phyloP scores from a whole-genome alignment of 805 yeast species.

The Candida easanensis region DNA sequence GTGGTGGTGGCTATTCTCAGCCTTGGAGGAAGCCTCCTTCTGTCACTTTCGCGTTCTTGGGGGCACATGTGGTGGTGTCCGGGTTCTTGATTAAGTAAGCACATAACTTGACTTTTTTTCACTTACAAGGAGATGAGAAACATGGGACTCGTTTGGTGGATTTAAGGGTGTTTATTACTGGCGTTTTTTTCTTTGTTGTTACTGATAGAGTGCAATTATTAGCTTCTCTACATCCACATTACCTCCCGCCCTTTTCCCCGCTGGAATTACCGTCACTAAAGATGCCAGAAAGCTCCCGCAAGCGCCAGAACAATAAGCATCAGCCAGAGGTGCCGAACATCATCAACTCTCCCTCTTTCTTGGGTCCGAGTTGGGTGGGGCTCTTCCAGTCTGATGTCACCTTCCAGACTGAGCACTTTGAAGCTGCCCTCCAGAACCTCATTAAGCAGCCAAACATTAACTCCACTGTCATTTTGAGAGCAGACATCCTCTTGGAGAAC shows the following conservation, averaged over 20 bases:
- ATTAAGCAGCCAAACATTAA: conserved; percentile 85
- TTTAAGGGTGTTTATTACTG: too few species aligned
- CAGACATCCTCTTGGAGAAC: conserved; percentile 67
- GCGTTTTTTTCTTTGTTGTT: too few species aligned
- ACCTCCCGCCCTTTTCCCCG: not conserved
- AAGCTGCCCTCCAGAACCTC: conserved; percentile 73
- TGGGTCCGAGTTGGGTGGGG: conserved; percentile 66
- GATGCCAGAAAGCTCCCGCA: conserved; percentile 16
- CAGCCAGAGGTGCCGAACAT: conserved; percentile 37
- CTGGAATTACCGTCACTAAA: not conserved
- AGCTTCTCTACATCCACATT: too few species aligned
- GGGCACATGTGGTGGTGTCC: not conserved
- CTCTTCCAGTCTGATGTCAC: conserved; percentile 47
- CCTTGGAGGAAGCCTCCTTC: not conserved
- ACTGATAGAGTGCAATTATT: too few species aligned
- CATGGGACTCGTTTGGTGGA: too few species aligned
- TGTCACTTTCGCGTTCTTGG: not conserved
- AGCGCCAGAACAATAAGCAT: conserved; percentile 12
- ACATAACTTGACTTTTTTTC: too few species aligned
- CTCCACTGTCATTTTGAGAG: conserved; percentile 85
- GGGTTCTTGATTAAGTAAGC: not conserved
- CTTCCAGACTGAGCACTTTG: conserved; percentile 57
- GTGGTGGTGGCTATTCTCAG: not conserved
- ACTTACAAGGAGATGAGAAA: too few species aligned
- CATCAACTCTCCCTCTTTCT: conserved; percentile 35